Conservation (phyloP, 2,329 filamentous ascomycete species). For the Cordyceps militaris region DNA sequence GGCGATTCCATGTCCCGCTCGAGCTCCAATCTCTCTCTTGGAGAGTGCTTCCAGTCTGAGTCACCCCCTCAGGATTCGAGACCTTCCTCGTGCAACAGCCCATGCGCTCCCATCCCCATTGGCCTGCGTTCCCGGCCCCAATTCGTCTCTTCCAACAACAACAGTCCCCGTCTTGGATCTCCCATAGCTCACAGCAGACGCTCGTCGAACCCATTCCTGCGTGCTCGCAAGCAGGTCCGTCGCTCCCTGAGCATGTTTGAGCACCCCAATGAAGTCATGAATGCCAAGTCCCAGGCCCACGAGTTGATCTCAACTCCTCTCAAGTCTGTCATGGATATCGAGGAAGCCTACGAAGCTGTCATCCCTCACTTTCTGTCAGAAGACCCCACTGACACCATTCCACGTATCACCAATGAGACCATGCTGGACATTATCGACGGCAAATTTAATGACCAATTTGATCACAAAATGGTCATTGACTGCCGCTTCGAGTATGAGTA, state of each 20-base stretch:
- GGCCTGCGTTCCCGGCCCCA: constrained; percentile 58
- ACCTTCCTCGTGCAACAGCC: constrained; percentile 54
- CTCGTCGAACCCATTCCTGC: constrained; percentile 60
- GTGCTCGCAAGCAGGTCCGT: constrained; percentile 81
- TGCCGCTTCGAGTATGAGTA: constrained; percentile 99
- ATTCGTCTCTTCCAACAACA: constrained; percentile 51
- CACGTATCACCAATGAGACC: constrained; percentile 75
- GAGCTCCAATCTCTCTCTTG: constrained; percentile 51
- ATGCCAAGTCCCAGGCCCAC: constrained; percentile 59
- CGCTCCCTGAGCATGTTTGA: constrained; percentile 98
- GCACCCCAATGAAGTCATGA: constrained; percentile 79
- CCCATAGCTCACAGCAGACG: constrained; percentile 67
- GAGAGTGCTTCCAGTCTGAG: constrained; percentile 68
- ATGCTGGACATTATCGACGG: constrained; percentile 84
- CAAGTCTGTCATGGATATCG: constrained; percentile 75
- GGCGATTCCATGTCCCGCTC: constrained; percentile 23
- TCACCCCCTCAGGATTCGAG: constrained; percentile 69
- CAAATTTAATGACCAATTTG: constrained; percentile 67
- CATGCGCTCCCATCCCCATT: constrained; percentile 46
- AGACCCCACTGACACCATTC: constrained; percentile 77
- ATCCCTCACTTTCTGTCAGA: constrained; percentile 80
- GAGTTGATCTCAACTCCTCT: constrained; percentile 40
- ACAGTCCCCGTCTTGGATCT: constrained; percentile 62
- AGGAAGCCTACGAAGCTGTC: constrained; percentile 64
- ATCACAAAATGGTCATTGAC: constrained; percentile 82